Base-by-base conservation (phyloP, 805 yeast species). In the Kurtzmaniella cleridarum region DNA sequence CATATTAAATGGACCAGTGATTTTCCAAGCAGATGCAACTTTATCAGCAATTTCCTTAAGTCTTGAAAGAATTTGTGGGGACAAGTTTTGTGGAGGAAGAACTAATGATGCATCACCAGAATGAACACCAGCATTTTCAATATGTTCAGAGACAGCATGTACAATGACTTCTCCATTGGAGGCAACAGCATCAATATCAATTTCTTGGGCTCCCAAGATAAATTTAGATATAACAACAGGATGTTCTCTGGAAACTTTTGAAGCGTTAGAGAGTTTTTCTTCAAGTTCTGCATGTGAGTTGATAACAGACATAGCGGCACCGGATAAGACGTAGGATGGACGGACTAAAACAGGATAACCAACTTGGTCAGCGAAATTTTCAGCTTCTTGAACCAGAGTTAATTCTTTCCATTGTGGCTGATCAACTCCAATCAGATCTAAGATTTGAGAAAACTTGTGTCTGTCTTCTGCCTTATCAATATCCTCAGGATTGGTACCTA, bases 381-480 rank as follows among this genome's bases (percentile, higher is more conserved):
- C 84, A 43, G 98, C 98, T 45, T 84, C 96, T 31, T 69, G 81
- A 34, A 90, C 66, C 30, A 95, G 84, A 27, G 95, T 80, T 53
- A 91, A 77, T 71, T 93, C 98, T 64, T 88, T 87, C 98, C 98
- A 91, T 47, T 85, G 85, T 32, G 98, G 98, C 73, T 91, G 98
- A 65, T 89, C 98, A 53, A 91, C 85, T 28, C 83, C 83, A 58
- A 93, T 88, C 34, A 93, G 81, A 64, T 91, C 98, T 58, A 93
- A 75, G 55, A 91, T 91, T 38, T 88, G 82, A 15, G 97, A 90
- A 70, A 91, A 91, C 71, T 91, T 93, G 72, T 91, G 96, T 72
- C 98, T 88, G 67, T 93, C 95, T 73, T 91, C 98, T 45, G 98
- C 98, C 63, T 81, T 84, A 66, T 91, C 98, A 54, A 91, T 91